Evolutionary conservation across 2,329 filamentous ascomycete genomes (phyloP), one percentile per base, ranked within the genome.

Genomic region (Graphiopsis chlorocephala): DNA sequence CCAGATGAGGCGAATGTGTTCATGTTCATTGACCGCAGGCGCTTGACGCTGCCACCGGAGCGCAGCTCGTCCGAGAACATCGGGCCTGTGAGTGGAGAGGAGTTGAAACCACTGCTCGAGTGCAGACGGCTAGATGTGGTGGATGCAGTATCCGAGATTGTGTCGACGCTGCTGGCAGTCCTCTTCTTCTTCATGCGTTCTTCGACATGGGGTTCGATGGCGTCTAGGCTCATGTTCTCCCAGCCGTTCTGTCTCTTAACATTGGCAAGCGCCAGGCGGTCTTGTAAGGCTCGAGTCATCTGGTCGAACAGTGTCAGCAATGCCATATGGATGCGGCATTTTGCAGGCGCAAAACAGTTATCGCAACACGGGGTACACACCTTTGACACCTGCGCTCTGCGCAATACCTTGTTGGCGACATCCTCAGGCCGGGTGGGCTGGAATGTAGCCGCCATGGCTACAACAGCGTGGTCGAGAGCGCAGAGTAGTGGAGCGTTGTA

Each of bases 181-280:
- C 90, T 86, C 79, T 89, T 90, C 71, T 88, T 85, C 79, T 90
- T 87, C 75, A 93, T 84, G 79, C 94, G 87, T 75, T 93, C 86
- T 75, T 94, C 90, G 68, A 94, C 82, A 76, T 89, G 90, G 60
- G 92, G 92, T 79, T 96, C 92, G 79, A 97, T 92, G 67, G 84
- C 88, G 76, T 93, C 91, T 74, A 96, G 86, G 68, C 90, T 91
- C 76, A 96, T 85, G 78, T 95, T 91, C 79, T 97, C 90, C 89
- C 93, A 96, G 76, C 93, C 93, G 81, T 96, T 90, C 80, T 96
- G 93, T 71, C 95, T 93, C 82, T 98, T 98, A 85, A 97, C 95
- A 79, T 96, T 95, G 76, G 95, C 95, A 69, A 98, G 87, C 65
- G 95, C 94, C 66, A 99, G 88, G 68, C 94, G 92, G 82, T 96